These are phyloP conservation scores for Boletus insuetus DNA, from an alignment of 768 basidiomycete species.

Conservation along the genomic window DNA sequence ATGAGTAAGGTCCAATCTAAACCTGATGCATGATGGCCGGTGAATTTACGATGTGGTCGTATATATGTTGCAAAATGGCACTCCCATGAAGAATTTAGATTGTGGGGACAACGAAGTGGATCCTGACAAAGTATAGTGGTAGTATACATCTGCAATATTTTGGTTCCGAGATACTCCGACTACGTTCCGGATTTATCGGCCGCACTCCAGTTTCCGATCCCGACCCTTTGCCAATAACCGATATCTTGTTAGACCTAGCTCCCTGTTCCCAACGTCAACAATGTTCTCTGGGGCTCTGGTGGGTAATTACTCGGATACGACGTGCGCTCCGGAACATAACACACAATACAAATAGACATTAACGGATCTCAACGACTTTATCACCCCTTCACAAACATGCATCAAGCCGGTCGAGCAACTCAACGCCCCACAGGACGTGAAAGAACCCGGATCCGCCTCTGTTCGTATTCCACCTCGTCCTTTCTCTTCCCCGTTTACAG, in stretches of 20 bases:
- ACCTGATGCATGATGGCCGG: too few species aligned
- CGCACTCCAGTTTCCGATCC: not conserved
- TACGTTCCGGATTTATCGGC: not conserved
- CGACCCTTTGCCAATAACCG: not conserved
- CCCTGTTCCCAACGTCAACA: conserved; percentile 45
- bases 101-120: too few species aligned
- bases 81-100: too few species aligned
- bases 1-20: too few species aligned
- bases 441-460: conserved; percentile 41
- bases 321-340: conserved; percentile 2
- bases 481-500: not conserved
- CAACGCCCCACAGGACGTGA: conserved; percentile 39
- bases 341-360: conserved; percentile 55
- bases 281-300: conserved; percentile 86
- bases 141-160: too few species aligned
- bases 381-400: conserved; percentile 93
- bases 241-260: not conserved
- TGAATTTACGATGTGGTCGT: too few species aligned
- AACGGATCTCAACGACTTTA: conserved; percentile 95
- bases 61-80: too few species aligned
- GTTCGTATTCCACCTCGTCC: conserved; percentile 29
- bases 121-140: too few species aligned
- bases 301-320: conserved; percentile 22
- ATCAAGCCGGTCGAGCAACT: conserved; percentile 86
- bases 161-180: too few species aligned